phyloP scores from a whole-genome alignment of 169 alveolate genomes.

The Amoebophrya sp. region DNA sequence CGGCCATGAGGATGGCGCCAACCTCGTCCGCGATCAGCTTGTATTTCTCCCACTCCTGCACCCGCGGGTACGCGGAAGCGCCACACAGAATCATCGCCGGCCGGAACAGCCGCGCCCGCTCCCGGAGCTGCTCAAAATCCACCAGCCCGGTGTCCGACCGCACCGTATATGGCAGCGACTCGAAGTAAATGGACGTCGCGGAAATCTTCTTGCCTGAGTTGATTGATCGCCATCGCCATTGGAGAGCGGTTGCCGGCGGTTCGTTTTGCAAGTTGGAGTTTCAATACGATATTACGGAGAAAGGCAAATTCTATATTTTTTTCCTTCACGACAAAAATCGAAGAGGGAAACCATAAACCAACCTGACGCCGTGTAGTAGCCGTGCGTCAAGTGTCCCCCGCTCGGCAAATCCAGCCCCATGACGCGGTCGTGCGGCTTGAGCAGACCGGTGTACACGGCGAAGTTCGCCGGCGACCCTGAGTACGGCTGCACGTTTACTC shows the following conservation, averaged over 20 bases:
- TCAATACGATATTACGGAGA: not conserved
- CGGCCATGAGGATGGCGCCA: conserved; percentile 90
- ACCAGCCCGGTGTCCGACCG: conserved; percentile 51
- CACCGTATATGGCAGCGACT: conserved; percentile 77
- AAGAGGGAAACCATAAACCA: not conserved
- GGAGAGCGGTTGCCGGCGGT: conserved; percentile 11
- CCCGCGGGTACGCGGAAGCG: conserved; percentile 51
- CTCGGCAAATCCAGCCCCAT: conserved; percentile 89
- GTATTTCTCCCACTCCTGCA: conserved; percentile 35
- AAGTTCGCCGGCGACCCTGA: conserved; percentile 93
- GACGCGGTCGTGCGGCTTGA: conserved; percentile 87
- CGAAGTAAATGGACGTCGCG: conserved; percentile 83
- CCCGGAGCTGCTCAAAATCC: conserved; percentile 69
- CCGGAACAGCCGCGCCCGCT: conserved; percentile 56
- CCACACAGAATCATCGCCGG: conserved; percentile 50
- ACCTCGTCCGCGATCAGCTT: conserved; percentile 82
- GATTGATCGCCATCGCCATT: not conserved
- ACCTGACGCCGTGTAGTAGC: conserved; percentile 58
- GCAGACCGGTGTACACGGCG: conserved; percentile 82
- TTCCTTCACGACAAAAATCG: not conserved
- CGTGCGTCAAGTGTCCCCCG: conserved; percentile 92
- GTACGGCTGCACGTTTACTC: conserved; percentile 90
- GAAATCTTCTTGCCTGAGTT: conserved; percentile 61
- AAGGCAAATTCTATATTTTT: not conserved
- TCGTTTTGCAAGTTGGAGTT: not conserved